Evolutionary conservation across 192 early-diverging fungal species (phyloP).

Genomic region (Coemansia sp.): DNA sequence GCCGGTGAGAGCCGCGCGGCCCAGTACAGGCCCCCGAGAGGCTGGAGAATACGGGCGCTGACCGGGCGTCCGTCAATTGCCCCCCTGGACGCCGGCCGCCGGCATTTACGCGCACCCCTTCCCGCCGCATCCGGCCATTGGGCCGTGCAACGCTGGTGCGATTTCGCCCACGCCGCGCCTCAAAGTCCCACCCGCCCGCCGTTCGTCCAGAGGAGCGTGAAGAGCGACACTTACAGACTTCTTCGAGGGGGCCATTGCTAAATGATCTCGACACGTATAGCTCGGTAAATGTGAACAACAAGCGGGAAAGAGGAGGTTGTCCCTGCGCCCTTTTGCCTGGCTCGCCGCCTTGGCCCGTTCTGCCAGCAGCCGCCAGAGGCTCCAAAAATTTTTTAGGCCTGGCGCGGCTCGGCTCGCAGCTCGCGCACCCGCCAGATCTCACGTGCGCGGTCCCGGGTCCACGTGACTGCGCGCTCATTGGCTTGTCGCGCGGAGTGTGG

Average conservation of each 20-base stretch:
- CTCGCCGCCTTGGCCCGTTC: background rate
- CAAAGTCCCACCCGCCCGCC: too few relatives aligned
- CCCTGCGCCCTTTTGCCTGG: background rate
- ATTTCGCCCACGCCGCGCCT: too few relatives aligned
- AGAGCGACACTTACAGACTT: constrained; percentile 48
- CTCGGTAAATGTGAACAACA: constrained; percentile 29
- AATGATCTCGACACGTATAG: constrained; percentile 22
- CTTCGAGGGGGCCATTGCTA: constrained; percentile 51
- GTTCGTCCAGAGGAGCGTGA: too few relatives aligned
- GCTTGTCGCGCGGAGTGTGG: constrained; percentile 2
- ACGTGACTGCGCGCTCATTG: constrained; percentile 12
- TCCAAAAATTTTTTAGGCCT: constrained; percentile 7
- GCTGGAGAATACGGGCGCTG: too few relatives aligned
- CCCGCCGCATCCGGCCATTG: too few relatives aligned
- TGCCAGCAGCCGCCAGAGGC: background rate
- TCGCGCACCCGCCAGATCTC: constrained; percentile 10
- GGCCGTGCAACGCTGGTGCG: too few relatives aligned
- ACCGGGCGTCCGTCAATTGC: too few relatives aligned
- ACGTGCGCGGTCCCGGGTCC: background rate
- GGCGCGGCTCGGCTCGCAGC: background rate
- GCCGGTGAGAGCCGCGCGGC: too few relatives aligned
- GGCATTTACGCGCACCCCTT: too few relatives aligned
- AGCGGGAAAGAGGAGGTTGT: constrained; percentile 42
- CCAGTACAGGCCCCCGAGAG: too few relatives aligned
- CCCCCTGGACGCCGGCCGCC: too few relatives aligned